These are phyloP conservation scores for Trametes sp. DNA, from an alignment of 1,284 basidiomycete species.

Conservation along the genomic window DNA sequence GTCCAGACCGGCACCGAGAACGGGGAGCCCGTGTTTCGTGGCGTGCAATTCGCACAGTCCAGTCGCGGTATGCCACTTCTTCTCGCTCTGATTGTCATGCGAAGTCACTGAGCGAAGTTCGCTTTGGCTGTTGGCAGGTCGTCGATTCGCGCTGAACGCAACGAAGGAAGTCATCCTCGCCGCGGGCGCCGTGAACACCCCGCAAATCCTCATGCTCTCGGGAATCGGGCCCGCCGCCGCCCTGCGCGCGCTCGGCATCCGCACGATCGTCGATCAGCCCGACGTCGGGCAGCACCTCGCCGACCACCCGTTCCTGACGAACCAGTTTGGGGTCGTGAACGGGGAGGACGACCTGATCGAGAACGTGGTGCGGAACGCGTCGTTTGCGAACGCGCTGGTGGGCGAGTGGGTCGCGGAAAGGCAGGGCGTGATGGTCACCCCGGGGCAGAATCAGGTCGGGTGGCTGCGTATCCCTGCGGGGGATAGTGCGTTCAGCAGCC, in stretches of 20 bases:
- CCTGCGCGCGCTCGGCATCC: constrained; percentile 36
- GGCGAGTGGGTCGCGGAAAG: background rate
- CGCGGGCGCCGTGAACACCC: constrained; percentile 46
- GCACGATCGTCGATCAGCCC: constrained; percentile 41
- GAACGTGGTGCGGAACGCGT: constrained; percentile 22
- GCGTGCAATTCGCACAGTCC: constrained; percentile 43
- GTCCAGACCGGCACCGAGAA: constrained; percentile 37
- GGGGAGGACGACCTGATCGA: constrained; percentile 34
- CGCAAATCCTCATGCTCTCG: constrained; percentile 39
- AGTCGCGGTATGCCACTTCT: constrained; percentile 25
- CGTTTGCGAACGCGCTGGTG: constrained; percentile 36
- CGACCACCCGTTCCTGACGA: constrained; percentile 45
- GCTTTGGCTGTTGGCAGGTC: constrained; percentile 7
- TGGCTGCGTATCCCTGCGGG: constrained; percentile 37
- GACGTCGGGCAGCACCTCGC: constrained; percentile 45
- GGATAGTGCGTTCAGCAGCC: constrained; percentile 12
- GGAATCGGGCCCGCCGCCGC: constrained; percentile 30
- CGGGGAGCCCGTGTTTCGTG: constrained; percentile 39
- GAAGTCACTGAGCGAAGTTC: too few species aligned
- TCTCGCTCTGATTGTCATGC: background rate
- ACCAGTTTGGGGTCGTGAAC: constrained; percentile 35
- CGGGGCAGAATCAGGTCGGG: constrained; percentile 31
- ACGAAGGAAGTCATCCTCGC: constrained; percentile 42
- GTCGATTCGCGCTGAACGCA: constrained; percentile 31
- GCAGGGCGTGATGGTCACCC: background rate